phyloP scores from a whole-genome alignment of 2,329 filamentous ascomycete genomes.

The Fusarium cyanostomum region DNA sequence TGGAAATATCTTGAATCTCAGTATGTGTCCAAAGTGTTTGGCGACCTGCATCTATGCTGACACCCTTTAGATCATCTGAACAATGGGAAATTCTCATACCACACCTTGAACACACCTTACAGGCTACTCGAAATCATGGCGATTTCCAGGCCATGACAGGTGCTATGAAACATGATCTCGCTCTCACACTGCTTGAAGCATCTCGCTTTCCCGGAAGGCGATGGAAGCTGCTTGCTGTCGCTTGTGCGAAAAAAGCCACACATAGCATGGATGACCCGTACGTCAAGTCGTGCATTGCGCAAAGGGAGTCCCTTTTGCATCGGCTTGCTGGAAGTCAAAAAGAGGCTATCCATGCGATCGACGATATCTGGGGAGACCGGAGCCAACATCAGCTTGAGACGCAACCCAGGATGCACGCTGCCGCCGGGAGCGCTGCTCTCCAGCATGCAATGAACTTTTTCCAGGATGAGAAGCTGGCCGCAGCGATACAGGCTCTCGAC shows the following conservation, averaged over 20 bases:
- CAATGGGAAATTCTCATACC: neutral
- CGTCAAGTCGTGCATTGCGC: neutral
- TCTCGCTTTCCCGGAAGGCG: neutral
- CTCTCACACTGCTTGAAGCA: neutral
- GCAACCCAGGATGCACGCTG: too few species aligned
- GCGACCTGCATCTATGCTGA: too few species aligned
- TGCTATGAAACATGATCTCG: too few species aligned
- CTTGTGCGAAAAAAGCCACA: neutral
- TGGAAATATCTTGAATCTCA: constrained; percentile 9
- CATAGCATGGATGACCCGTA: neutral
- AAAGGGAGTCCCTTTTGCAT: neutral
- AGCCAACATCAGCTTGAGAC: too few species aligned
- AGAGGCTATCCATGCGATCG: too few species aligned
- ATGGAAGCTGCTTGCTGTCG: neutral
- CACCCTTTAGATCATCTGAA: too few species aligned
- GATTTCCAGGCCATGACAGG: neutral
- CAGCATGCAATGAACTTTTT: neutral
- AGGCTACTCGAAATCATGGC: neutral
- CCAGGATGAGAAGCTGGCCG: neutral
- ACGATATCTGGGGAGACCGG: too few species aligned
- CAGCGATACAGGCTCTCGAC: neutral
- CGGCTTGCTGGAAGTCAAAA: too few species aligned
- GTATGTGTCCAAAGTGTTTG: neutral
- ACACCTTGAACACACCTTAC: neutral
- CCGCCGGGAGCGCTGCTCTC: too few species aligned